Base-by-base conservation (phyloP, 768 basidiomycete species). In the Lactifluus hygrophoroides region DNA sequence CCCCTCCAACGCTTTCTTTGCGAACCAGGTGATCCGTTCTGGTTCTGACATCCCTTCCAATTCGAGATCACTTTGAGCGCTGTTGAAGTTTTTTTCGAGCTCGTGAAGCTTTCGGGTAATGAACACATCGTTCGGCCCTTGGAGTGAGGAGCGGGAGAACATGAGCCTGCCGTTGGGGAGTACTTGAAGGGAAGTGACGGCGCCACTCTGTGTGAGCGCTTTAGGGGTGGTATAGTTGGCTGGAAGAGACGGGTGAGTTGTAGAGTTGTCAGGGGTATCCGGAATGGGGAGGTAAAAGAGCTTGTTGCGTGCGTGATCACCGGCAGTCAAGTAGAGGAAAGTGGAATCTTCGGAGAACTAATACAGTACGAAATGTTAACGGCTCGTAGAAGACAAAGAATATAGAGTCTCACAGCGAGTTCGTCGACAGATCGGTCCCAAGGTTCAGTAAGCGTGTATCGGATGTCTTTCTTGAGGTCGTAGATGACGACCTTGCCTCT, bases 371-470 rank as follows among this genome's bases (percentile, higher is more conserved):
- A 54, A 14, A 19, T 28, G 11, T 17, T 42, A 30, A 19, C 3
- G 38, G 5, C 21, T 32, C 37, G 11, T 30, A 32, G 17, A 48
- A 13, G 25, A 34, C n/a, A 3, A 23, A 48, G 30, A 23, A 40
- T 19, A 30, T 25, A 5, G 42, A 21, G 14, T 60, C 84, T 64
- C 69, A 88, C 86, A 30, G 77, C 75, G 19, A 90, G 68, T 32
- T 77, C 68, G 62, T 75, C 78, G 0, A 88, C 83, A 32, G 88
- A 89, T 25, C 89, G 81, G 69, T 96, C 92, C 94, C 94, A 98
- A 38, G 76, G 67, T 65, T 90, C 84, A 0, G 90, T 90, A 51
- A 92, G 72, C 0, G 85, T 88, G 66, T 79, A 88, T 28, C 84
- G 77, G 14, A 86, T 76, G n/a, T 81, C 72, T 60, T 79, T 82